A percentile compares a stretch with the other conserved stretches of the same genome.
phyloP scores from a whole-genome alignment of 164 flowering plant genomes.

The Platanus orientalis region DNA sequence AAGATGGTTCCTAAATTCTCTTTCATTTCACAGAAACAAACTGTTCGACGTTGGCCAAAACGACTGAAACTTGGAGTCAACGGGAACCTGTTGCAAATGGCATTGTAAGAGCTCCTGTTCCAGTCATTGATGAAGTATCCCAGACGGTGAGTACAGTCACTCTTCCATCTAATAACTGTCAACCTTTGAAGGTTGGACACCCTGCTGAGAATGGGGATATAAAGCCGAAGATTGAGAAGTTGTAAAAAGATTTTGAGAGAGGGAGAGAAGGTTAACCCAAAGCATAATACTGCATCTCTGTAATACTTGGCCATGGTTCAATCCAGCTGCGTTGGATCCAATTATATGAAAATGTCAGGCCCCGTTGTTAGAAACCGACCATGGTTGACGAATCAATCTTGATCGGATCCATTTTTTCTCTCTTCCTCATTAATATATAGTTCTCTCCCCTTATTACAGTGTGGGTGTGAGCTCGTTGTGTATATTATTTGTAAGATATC shows the following conservation, averaged over 20 bases:
- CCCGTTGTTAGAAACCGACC: conserved; percentile 12
- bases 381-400: conserved; percentile 8
- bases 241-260: conserved; percentile 14
- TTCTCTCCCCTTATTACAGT: too few relatives aligned
- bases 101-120: conserved; percentile 22
- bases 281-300: conserved; percentile 24
- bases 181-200: conserved; percentile 25
- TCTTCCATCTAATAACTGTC: conserved; percentile 19
- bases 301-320: conserved; percentile 15
- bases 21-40: conserved; percentile 41
- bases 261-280: conserved; percentile 10
- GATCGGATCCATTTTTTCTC: conserved; percentile 16
- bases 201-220: conserved; percentile 39
- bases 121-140: conserved; percentile 24
- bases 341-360: background rate
- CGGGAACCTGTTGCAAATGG: conserved; percentile 40
- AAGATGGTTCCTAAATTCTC: background rate
- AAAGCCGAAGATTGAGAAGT: conserved; percentile 33
- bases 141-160: conserved; percentile 19
- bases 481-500: too few relatives aligned
- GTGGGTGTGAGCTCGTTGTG: too few relatives aligned
- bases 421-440: too few relatives aligned
- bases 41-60: conserved; percentile 52
- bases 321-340: conserved; percentile 9
- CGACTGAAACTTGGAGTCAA: conserved; percentile 28